phyloP scores from a whole-genome alignment of 805 yeast species.

The Candida nanaspora region DNA sequence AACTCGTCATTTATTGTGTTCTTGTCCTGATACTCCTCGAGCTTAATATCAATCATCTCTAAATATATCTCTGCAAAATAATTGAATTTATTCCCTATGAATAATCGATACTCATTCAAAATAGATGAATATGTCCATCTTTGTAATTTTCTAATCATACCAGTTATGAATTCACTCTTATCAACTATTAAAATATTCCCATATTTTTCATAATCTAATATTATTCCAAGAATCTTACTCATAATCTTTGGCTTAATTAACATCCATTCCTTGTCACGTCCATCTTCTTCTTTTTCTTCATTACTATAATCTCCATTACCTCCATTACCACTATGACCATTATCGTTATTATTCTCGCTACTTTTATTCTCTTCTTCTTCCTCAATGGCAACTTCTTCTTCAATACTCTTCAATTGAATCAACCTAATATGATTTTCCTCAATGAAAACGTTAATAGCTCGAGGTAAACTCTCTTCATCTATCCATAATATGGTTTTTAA shows the following conservation, averaged over 20 bases:
- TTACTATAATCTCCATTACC: neutral
- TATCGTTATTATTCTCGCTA: slow-evolving; percentile 4
- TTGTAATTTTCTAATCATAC: slow-evolving; percentile 73
- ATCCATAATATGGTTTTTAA: slow-evolving; percentile 64
- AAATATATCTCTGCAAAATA: slow-evolving; percentile 78
- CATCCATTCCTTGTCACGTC: slow-evolving; percentile 54
- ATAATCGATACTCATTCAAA: slow-evolving; percentile 76
- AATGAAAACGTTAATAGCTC: slow-evolving; percentile 60
- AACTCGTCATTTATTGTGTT: slow-evolving; percentile 6
- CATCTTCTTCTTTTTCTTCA: neutral
- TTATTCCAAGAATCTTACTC: slow-evolving; percentile 54
- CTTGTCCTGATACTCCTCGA: slow-evolving; percentile 21
- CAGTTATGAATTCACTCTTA: slow-evolving; percentile 70
- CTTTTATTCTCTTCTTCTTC: slow-evolving; percentile 21
- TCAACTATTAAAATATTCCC: slow-evolving; percentile 75
- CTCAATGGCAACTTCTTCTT: slow-evolving; percentile 3
- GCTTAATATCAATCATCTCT: slow-evolving; percentile 58
- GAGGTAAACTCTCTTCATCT: slow-evolving; percentile 81
- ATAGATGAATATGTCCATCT: slow-evolving; percentile 86
- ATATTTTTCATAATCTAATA: slow-evolving; percentile 50
- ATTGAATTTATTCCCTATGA: slow-evolving; percentile 63
- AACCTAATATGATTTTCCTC: slow-evolving; percentile 48
- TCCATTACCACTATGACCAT: too few species aligned
- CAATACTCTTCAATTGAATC: slow-evolving; percentile 29
- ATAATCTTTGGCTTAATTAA: slow-evolving; percentile 60